These are phyloP conservation scores for Phoenix roebelenii DNA, from an alignment of 176 grass and related monocot species.

Conservation along the genomic window DNA sequence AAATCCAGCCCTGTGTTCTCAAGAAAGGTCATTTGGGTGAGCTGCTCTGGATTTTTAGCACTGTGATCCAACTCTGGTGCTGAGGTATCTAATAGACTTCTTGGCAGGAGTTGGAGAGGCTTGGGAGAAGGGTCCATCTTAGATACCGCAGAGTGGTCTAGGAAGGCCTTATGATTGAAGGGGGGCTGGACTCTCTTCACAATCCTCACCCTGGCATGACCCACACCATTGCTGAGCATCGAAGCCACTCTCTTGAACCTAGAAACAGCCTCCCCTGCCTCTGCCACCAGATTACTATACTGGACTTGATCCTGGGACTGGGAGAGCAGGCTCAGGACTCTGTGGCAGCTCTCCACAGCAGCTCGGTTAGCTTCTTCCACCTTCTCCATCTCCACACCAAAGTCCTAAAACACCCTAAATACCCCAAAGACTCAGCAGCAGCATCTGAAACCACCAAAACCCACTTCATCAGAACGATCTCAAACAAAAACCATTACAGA, in stretches of 20 bases:
- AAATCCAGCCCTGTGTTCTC: slow-evolving; percentile 17
- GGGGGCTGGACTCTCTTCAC: slow-evolving; percentile 22
- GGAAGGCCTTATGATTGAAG: slow-evolving; percentile 35
- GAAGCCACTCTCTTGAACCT: slow-evolving; percentile 69
- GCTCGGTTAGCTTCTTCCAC: slow-evolving; percentile 65
- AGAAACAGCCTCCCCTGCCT: slow-evolving; percentile 53
- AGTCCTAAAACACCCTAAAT: slow-evolving; percentile 13
- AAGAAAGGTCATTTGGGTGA: slow-evolving; percentile 27
- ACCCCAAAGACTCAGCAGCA: slow-evolving; percentile 6
- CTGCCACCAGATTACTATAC: slow-evolving; percentile 36
- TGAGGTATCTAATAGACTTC: neutral
- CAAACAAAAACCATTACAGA: slow-evolving; percentile 12
- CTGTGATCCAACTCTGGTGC: slow-evolving; percentile 24
- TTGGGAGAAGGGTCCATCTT: slow-evolving; percentile 4
- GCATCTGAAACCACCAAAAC: slow-evolving; percentile 23
- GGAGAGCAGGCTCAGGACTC: slow-evolving; percentile 51
- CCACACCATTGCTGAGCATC: slow-evolving; percentile 32
- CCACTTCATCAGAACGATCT: neutral
- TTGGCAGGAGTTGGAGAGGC: slow-evolving; percentile 27
- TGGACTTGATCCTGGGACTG: slow-evolving; percentile 45
- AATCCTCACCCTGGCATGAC: slow-evolving; percentile 59
- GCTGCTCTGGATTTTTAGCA: slow-evolving; percentile 14
- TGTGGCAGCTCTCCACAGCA: slow-evolving; percentile 72
- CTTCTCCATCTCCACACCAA: slow-evolving; percentile 44
- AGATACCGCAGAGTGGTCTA: slow-evolving; percentile 22